Evolutionary conservation across 2,329 filamentous ascomycete species (phyloP).

Genomic region (Tolypocladium capitatum): DNA sequence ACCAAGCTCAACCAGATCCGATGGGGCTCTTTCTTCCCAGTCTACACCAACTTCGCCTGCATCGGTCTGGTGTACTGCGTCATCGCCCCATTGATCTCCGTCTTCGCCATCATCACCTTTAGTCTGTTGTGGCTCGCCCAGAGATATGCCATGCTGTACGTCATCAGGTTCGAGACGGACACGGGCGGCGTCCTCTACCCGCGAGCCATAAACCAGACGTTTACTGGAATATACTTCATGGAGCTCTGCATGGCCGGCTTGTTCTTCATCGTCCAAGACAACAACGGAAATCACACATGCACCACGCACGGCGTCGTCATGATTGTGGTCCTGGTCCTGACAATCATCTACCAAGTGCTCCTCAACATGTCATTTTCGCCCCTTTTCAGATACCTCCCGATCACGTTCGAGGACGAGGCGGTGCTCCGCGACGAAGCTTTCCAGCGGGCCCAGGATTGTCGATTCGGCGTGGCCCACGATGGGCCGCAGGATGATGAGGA

Average conservation of each 20-base stretch:
- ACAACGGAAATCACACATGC: slow-evolving; percentile 41
- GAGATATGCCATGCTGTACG: slow-evolving; percentile 93
- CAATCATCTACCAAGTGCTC: slow-evolving; percentile 63
- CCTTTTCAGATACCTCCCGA: slow-evolving; percentile 77
- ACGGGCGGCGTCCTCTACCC: slow-evolving; percentile 90
- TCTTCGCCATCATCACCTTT: slow-evolving; percentile 92
- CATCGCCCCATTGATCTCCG: slow-evolving; percentile 75
- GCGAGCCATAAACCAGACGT: slow-evolving; percentile 85
- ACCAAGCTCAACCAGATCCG: slow-evolving; percentile 63
- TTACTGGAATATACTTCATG: slow-evolving; percentile 91
- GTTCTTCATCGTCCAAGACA: slow-evolving; percentile 65
- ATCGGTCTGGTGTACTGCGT: slow-evolving; percentile 84
- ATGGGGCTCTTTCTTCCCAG: slow-evolving; percentile 90
- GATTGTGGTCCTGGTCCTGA: slow-evolving; percentile 61
- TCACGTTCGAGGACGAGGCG: slow-evolving; percentile 91
- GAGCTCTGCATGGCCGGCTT: slow-evolving; percentile 80
- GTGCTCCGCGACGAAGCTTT: slow-evolving; percentile 85
- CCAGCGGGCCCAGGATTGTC: slow-evolving; percentile 59
- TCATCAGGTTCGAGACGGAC: slow-evolving; percentile 77
- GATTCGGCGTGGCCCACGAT: slow-evolving; percentile 47
- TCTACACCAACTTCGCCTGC: slow-evolving; percentile 93
- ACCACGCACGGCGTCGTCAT: slow-evolving; percentile 71
- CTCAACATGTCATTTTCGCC: slow-evolving; percentile 77
- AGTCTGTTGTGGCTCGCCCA: slow-evolving; percentile 85
- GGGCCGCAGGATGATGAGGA: slow-evolving; percentile 36